A percentile compares a stretch with the other conserved stretches of the same genome.
These are phyloP conservation scores for Tephrocybe rancida DNA, from an alignment of 768 basidiomycete genomes.

Conservation along the genomic window DNA sequence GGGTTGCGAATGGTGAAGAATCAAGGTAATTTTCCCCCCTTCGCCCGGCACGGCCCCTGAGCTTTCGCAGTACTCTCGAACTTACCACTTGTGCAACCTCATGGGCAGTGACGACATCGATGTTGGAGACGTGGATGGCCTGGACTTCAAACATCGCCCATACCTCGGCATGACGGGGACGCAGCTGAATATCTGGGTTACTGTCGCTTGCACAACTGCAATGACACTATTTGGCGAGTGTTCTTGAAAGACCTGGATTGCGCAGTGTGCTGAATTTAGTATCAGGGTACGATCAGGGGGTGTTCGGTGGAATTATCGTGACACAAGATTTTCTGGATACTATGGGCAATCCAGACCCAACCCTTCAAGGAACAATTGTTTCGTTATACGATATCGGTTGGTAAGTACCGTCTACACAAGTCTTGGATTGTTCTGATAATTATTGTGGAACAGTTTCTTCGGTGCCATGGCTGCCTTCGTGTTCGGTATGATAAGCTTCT, in stretches of 20 bases:
- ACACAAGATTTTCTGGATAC: slow-evolving; percentile 46
- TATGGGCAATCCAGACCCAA: slow-evolving; percentile 48
- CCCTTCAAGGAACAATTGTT: slow-evolving; percentile 50
- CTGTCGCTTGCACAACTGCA: slow-evolving; percentile 51
- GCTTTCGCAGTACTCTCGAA: neutral
- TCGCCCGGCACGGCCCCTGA: neutral
- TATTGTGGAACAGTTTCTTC: slow-evolving; percentile 34
- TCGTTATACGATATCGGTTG: slow-evolving; percentile 55
- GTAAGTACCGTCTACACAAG: slow-evolving; percentile 22
- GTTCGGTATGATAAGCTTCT: slow-evolving; percentile 27
- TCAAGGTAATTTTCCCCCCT: slow-evolving; percentile 7
- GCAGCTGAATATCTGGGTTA: slow-evolving; percentile 47
- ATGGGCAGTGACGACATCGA: slow-evolving; percentile 12
- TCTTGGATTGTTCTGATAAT: neutral
- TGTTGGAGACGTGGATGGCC: neutral
- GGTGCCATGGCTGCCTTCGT: slow-evolving; percentile 47
- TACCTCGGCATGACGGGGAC: slow-evolving; percentile 48
- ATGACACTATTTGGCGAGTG: slow-evolving; percentile 51
- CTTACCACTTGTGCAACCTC: neutral
- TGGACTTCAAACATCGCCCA: slow-evolving; percentile 22
- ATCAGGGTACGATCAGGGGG: slow-evolving; percentile 55
- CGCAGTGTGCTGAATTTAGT: neutral
- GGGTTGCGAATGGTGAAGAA: slow-evolving; percentile 14
- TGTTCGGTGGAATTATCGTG: slow-evolving; percentile 54
- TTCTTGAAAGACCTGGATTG: neutral